Conservation (phyloP, 345 rosid genomes). For the Camelina hispida region DNA sequence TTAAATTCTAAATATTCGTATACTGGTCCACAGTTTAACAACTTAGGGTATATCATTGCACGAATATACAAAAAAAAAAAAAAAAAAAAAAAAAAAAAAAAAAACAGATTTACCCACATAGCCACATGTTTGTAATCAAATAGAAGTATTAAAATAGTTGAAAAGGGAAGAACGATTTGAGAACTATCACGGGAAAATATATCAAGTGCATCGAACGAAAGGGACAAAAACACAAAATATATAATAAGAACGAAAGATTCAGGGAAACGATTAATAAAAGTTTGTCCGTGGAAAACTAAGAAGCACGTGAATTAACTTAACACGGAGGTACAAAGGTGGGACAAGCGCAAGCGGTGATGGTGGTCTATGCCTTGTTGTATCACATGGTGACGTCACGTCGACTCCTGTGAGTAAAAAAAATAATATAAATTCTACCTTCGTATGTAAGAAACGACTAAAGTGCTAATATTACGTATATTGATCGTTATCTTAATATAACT, state of each 20-base stretch:
- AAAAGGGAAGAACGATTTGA: not conserved
- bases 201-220: conserved; percentile 15
- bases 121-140: not conserved
- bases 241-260: conserved; percentile 19
- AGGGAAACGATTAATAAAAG: conserved; percentile 1
- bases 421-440: not conserved
- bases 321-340: conserved; percentile 27
- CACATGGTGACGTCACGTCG: conserved; percentile 26
- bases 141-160: not conserved
- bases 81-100: no score
- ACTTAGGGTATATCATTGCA: no score
- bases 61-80: no score
- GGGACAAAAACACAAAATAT: conserved; percentile 35
- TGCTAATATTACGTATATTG: not conserved
- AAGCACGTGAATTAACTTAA: conserved; percentile 34
- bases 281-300: conserved; percentile 20
- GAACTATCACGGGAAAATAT: conserved; percentile 33
- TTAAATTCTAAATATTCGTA: no score
- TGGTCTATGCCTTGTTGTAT: conserved; percentile 25
- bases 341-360: conserved; percentile 4
- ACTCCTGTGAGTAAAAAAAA: not conserved
- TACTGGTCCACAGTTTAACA: no score
- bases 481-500: not conserved
- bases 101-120: no score
- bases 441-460: conserved; percentile 1